Evolutionary conservation across 306 rosid genomes (phyloP).

Genomic region (Vigna mungo): DNA sequence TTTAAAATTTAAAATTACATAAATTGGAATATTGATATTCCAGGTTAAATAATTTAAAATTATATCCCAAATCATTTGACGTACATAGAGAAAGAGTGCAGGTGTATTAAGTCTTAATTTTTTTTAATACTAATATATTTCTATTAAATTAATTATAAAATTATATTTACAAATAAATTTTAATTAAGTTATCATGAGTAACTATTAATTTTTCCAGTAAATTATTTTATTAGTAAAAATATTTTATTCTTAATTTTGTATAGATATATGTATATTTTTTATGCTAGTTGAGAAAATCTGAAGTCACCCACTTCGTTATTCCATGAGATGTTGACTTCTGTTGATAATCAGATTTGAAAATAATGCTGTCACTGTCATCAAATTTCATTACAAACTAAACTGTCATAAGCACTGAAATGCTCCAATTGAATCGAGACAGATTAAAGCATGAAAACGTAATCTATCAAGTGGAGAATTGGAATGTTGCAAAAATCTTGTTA

Average conservation of each 20-base stretch:
- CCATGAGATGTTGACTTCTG: constrained; percentile 25
- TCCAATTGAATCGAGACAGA: constrained; percentile 5
- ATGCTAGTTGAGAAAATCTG: constrained; percentile 20
- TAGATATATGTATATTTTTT: neutral
- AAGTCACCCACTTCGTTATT: constrained; percentile 32
- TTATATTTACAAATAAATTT: no score
- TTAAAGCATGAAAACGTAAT: neutral
- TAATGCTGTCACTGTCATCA: constrained; percentile 5
- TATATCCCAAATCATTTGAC: no score
- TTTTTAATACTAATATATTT: no score
- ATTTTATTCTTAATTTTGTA: no score
- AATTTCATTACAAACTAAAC: constrained; percentile 1
- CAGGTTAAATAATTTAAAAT: no score
- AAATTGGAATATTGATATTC: no score
- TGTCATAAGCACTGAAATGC: neutral
- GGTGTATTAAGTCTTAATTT: neutral
- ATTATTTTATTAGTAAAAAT: no score
- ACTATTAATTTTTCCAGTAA: no score
- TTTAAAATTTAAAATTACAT: no score
- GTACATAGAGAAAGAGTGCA: neutral
- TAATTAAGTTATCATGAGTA: no score
- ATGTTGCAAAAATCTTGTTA: neutral
- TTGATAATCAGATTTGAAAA: constrained; percentile 23
- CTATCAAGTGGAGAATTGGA: neutral
- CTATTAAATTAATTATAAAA: no score